A percentile compares a stretch with the other conserved stretches of the same genome.
Conservation (phyloP, 805 yeast genomes). For the Candida sanyiensis region DNA sequence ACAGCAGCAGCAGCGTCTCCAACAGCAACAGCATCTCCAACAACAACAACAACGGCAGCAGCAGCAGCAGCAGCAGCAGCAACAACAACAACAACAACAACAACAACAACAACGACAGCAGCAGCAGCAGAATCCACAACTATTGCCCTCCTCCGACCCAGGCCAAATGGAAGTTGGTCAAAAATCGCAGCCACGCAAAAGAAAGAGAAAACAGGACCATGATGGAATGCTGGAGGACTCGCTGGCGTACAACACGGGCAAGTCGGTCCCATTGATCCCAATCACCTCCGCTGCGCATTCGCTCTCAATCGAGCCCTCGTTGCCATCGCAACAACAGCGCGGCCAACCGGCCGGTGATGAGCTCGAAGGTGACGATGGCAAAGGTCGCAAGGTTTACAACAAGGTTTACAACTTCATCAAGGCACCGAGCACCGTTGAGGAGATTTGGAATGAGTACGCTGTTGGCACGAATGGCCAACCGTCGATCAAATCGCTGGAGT, state of each 20-base stretch:
- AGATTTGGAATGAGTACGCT: slow-evolving; percentile 53
- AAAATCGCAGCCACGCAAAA: slow-evolving; percentile 14
- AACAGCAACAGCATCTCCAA: slow-evolving; percentile 10
- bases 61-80: slow-evolving; percentile 9
- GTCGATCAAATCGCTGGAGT: slow-evolving; percentile 43
- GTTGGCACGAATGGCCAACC: slow-evolving; percentile 48
- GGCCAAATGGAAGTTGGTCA: not conserved
- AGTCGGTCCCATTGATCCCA: slow-evolving; percentile 5
- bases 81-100: slow-evolving; percentile 3
- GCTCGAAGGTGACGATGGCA: slow-evolving; percentile 10
- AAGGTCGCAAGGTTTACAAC: slow-evolving; percentile 26
- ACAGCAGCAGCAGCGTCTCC: slow-evolving; percentile 2
- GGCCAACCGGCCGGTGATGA: slow-evolving; percentile 4
- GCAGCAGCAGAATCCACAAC: not conserved
- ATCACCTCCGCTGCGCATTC: slow-evolving; percentile 13
- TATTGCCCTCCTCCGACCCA: slow-evolving; percentile 2
- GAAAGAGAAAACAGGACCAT: slow-evolving; percentile 16
- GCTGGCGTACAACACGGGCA: slow-evolving; percentile 4
- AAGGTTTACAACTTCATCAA: slow-evolving; percentile 34
- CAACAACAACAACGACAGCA: slow-evolving; percentile 2
- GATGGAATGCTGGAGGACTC: slow-evolving; percentile 17
- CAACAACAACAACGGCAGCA: slow-evolving; percentile 12
- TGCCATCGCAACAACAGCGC: slow-evolving; percentile 6
- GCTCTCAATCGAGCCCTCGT: slow-evolving; percentile 8
- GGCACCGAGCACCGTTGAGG: slow-evolving; percentile 42